Conservation (phyloP, 148 eudicot species). For the Rhododendron vialii region DNA sequence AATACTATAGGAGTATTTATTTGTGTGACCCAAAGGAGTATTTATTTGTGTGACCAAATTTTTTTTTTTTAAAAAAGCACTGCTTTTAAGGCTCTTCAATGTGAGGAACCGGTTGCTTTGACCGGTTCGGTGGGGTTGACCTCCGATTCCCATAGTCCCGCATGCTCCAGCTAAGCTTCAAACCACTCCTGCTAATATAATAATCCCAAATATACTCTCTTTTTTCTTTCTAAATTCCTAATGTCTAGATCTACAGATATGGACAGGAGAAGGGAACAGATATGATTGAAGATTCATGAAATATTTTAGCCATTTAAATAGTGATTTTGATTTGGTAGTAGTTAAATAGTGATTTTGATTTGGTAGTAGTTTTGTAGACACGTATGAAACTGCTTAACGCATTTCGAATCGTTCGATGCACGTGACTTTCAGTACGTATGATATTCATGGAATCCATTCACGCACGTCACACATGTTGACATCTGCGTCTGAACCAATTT, state of each 20-base stretch:
- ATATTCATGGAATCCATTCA: background rate
- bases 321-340: background rate
- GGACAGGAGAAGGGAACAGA: background rate
- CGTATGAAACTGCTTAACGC: background rate
- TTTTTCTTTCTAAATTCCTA: background rate
- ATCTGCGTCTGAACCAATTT: background rate
- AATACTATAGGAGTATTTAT: too few species aligned
- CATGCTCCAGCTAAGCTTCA: slow-evolving; percentile 7
- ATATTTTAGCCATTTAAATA: background rate
- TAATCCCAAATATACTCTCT: background rate
- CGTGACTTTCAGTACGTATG: background rate
- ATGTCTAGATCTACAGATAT: background rate
- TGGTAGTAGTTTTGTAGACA: background rate
- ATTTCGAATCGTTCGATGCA: background rate
- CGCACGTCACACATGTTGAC: background rate
- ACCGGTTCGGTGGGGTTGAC: slow-evolving; percentile 10
- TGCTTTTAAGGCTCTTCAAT: background rate
- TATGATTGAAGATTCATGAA: background rate
- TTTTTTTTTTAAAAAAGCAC: background rate
- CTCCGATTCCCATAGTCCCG: slow-evolving; percentile 15
- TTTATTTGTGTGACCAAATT: background rate
- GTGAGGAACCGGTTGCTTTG: background rate
- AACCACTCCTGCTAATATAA: background rate
- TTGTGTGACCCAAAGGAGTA: too few species aligned
- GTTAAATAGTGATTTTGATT: background rate